Base-by-base conservation (phyloP, 78 protist species). In the Dictyostelium capitatum region DNA sequence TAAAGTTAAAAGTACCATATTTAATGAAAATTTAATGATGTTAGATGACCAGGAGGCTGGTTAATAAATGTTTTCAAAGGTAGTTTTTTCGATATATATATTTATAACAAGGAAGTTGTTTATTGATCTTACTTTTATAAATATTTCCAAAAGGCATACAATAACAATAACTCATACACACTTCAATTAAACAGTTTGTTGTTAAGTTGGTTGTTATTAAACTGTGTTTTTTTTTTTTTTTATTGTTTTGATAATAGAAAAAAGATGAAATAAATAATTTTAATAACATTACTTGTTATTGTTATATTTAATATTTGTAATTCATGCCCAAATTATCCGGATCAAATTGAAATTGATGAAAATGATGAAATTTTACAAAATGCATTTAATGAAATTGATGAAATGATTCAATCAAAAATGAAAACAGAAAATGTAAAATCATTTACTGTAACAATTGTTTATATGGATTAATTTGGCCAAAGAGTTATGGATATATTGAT, bases 31-130 rank as follows among this genome's bases (percentile, higher is more conserved):
- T 56, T 37, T 69, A 83, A 83, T 19, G 91, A 83, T 72, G 81
- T 83, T 10, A 25, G 91, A 20, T 81, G 91, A 14, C 59, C 80
- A 72, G 70, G 54, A 41, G 91, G 91, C 14, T 83, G 91, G 91
- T 17, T 12, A n/a, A 83, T 83, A 8, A 23, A 23, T 14, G 41
- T 83, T 1, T 23, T 54, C 10, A 37, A 82, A 32, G 50, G 59
- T n/a, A n/a, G n/a, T n/a, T n/a, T n/a, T n/a, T n/a, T n/a, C n/a
- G n/a, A n/a, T n/a, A n/a, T n/a, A n/a, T n/a, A n/a, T n/a, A n/a
- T n/a, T n/a, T n/a, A n/a, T n/a, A n/a, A n/a, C n/a, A n/a, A n/a
- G n/a, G n/a, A n/a, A n/a, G n/a, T n/a, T n/a, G n/a, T n/a, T n/a
- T n/a, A n/a, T n/a, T n/a, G n/a, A n/a, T n/a, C n/a, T n/a, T n/a